A percentile compares a stretch with the other conserved stretches of the same genome.
Evolutionary conservation across 805 yeast genomes (phyloP).

Genomic region (Candida takata): DNA sequence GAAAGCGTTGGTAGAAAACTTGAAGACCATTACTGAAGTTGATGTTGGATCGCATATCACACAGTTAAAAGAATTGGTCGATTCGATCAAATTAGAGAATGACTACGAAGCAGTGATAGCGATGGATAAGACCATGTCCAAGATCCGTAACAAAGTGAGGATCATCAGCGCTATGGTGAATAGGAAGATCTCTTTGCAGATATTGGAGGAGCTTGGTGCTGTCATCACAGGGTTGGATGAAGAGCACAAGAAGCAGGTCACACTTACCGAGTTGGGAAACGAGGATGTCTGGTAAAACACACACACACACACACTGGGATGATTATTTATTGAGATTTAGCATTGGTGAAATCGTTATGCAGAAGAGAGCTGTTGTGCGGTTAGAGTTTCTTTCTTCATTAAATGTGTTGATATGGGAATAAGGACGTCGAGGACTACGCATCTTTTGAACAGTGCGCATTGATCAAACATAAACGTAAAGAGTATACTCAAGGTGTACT

Average conservation of each 20-base stretch:
- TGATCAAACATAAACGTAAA: no score
- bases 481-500: no score
- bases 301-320: neutral
- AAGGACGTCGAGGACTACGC: no score
- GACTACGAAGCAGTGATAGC: constrained; percentile 49
- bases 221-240: constrained; percentile 14
- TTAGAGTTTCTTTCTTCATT: no score
- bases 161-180: constrained; percentile 34
- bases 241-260: constrained; percentile 11
- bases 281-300: constrained; percentile 23
- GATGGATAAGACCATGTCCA: constrained; percentile 43
- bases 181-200: constrained; percentile 10
- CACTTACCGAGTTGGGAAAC: constrained; percentile 18
- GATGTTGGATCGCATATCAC: constrained; percentile 13
- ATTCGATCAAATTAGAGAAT: constrained; percentile 34
- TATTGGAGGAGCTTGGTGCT: constrained; percentile 10
- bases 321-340: no score
- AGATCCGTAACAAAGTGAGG: constrained; percentile 57
- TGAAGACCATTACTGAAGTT: no score
- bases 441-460: no score
- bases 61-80: constrained; percentile 26
- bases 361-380: no score
- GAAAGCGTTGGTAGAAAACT: constrained; percentile 41
- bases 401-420: no score
- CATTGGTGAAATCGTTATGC: no score